Base-by-base conservation (phyloP, 306 rosid genomes). In the Lathyrus oleraceus region DNA sequence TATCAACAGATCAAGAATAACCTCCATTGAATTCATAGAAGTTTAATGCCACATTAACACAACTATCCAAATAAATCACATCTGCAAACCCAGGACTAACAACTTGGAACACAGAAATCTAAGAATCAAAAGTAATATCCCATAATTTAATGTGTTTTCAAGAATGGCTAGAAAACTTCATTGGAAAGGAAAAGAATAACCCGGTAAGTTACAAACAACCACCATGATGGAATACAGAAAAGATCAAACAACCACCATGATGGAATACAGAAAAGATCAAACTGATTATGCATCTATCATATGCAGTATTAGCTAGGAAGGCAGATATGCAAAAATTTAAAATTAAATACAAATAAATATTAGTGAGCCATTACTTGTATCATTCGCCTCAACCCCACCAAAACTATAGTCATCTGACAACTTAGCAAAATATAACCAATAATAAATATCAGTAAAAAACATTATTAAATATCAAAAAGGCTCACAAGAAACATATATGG, bases 401-500 rank as follows among this genome's bases (percentile, higher is more conserved):
- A 1, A 73, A 52, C 14, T 5, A 25, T 36, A 43, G 21, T 62
- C 51, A 32, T 20, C 70, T 38, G 56, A 48, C 10, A 19, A 54
- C 51, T 67, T 19, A 42, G 70, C 64, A 68, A 51, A 10, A 42
- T 42, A 53, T 15, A 72, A 44, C 8, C 38, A 25, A 20, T 27
- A 53, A 63, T 32, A 47, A 17, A 47, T 62, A 49, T 68, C 49
- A 35, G 10, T 35, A 35, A 35, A 7, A 35, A 35, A 35, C 39
- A 35, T 15, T 27, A 53, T 63, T 32, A 47, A 17, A 56, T 56
- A 49, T 68, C 36, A 35, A 12, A 62, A 44, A 69, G 77, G 51
- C 19, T 63, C 27, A 10, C 70, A 9, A 36, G 54, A 35, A 77
- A 73, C 62, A 56, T 61, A 67, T 61, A 73, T 49, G 74, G 12